Conservation (phyloP, 805 yeast species). For the Jamesozyma hellenica region DNA sequence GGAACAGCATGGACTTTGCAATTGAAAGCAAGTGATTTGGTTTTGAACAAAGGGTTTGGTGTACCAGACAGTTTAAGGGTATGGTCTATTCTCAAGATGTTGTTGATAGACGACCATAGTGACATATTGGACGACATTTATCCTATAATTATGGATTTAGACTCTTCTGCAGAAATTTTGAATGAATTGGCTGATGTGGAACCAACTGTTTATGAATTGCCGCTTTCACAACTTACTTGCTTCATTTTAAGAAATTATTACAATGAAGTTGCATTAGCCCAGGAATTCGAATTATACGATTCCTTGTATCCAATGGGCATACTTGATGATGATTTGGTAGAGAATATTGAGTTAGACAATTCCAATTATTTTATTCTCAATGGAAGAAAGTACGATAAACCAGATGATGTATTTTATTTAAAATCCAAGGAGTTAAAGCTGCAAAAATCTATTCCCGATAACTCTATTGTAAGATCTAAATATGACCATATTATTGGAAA, state of each 20-base stretch:
- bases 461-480: slow-evolving; percentile 21
- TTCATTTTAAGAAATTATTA: slow-evolving; percentile 3
- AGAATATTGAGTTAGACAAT: background rate
- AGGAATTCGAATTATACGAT: slow-evolving; percentile 10
- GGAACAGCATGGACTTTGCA: background rate
- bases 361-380: slow-evolving; percentile 19
- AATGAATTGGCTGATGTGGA: background rate
- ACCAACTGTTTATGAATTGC: slow-evolving; percentile 1
- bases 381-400: slow-evolving; percentile 40
- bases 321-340: background rate
- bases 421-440: slow-evolving; percentile 38
- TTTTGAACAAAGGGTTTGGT: background rate
- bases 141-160: slow-evolving; percentile 9
- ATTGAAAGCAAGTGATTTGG: background rate
- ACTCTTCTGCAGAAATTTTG: background rate
- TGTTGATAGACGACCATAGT: slow-evolving; percentile 5
- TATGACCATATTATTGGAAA: slow-evolving; percentile 61
- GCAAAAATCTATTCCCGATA: slow-evolving; percentile 15
- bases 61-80: slow-evolving; percentile 7
- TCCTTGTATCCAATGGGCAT: slow-evolving; percentile 15
- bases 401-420: slow-evolving; percentile 71
- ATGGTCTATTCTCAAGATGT: slow-evolving; percentile 9
- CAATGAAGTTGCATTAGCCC: slow-evolving; percentile 7
- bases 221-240: slow-evolving; percentile 3
- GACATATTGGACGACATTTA: slow-evolving; percentile 6